Conservation (phyloP, 805 yeast species). For the Teunomyces panamensis region DNA sequence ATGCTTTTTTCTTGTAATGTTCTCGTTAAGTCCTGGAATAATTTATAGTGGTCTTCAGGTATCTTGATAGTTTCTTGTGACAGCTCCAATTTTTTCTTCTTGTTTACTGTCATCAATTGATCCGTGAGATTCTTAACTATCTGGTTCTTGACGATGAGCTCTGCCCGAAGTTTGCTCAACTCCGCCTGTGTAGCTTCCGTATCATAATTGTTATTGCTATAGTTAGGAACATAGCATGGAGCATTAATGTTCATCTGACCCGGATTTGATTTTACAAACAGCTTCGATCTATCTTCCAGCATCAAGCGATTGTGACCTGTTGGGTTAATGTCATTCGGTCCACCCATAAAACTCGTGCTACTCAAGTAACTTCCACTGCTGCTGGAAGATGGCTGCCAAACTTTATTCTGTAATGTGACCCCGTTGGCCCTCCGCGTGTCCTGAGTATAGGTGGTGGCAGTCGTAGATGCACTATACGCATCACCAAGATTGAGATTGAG, state of each 20-base stretch:
- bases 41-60: slow-evolving; percentile 43
- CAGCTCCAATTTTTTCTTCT: background rate
- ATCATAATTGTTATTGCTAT: slow-evolving; percentile 2
- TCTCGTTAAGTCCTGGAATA: slow-evolving; percentile 48
- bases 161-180: slow-evolving; percentile 40
- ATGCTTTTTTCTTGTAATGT: slow-evolving; percentile 41
- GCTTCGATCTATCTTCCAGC: background rate
- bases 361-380: background rate
- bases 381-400: slow-evolving; percentile 1
- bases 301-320: background rate
- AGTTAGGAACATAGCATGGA: slow-evolving; percentile 28
- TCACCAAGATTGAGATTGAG: background rate
- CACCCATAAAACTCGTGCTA: background rate
- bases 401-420: background rate
- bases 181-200: slow-evolving; percentile 3
- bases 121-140: slow-evolving; percentile 35
- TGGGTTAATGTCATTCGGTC: background rate
- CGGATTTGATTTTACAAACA: slow-evolving; percentile 6
- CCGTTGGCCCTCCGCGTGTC: background rate
- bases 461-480: background rate
- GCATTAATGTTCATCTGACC: slow-evolving; percentile 26
- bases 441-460: background rate
- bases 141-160: slow-evolving; percentile 54
- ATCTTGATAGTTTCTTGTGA: slow-evolving; percentile 20
- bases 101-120: slow-evolving; percentile 23